phyloP scores from a whole-genome alignment of 257 asterid species.

The Solanum chmielewskii region DNA sequence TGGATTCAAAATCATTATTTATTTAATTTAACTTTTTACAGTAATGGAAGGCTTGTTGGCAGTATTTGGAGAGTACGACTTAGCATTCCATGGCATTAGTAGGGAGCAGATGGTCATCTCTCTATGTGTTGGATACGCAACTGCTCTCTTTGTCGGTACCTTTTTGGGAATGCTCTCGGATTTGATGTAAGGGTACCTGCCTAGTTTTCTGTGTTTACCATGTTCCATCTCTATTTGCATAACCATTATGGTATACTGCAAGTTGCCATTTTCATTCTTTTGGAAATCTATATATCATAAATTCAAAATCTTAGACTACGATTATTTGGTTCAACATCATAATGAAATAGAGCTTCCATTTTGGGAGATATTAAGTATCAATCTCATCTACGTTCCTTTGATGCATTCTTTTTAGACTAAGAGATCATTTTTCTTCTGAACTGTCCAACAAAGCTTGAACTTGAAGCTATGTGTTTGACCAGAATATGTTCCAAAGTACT shows the following conservation, averaged over 20 bases:
- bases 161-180: slow-evolving; percentile 71
- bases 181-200: slow-evolving; percentile 46
- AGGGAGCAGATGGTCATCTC: slow-evolving; percentile 54
- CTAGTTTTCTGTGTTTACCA: neutral
- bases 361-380: neutral
- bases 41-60: slow-evolving; percentile 70
- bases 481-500: neutral
- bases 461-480: neutral
- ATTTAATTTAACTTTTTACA: neutral
- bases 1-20: neutral
- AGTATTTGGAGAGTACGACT: slow-evolving; percentile 83
- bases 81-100: slow-evolving; percentile 46
- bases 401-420: neutral
- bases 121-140: slow-evolving; percentile 49
- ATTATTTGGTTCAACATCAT: neutral
- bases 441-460: neutral
- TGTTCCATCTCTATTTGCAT: neutral
- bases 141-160: slow-evolving; percentile 48
- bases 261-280: neutral
- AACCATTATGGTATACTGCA: neutral
- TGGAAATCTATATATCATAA: neutral
- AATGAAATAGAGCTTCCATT: neutral
- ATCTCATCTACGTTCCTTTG: neutral
- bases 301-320: neutral
- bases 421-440: neutral